Evolutionary conservation across 1,139 yeast species (phyloP), one percentile per base, ranked within the genome.

Genomic region (Pichia sp.): DNA sequence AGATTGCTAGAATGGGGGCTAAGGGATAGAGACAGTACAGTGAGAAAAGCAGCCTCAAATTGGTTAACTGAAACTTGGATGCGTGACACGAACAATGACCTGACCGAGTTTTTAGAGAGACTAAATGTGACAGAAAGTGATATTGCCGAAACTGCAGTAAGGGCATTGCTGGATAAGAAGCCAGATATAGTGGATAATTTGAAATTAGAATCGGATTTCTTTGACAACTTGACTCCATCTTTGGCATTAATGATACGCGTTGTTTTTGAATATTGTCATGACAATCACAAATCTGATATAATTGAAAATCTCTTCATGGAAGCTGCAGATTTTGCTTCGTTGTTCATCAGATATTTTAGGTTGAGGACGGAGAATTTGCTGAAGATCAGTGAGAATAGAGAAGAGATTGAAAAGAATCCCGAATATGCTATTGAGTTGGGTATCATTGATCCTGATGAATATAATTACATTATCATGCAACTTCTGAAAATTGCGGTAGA

Each of bases 241-340:
- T 79, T 83, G 47, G 84, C 91, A 0, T 85, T 92, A 61, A 73
- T 92, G 50, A 78, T 89, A 31, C 76, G 93, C 54, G 77, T 84
- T 6, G 85, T 83, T 62, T 86, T 81, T 64, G 79, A 80, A 47
- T 83, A 81, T 65, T 88, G 96, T 66, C 73, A 73, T 51, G 79
- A 78, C 16, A 74, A 81, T 57, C 73, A 77, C 30, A 69, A 81
- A 53, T 71, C 71, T 46, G 85, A 84, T n/a, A 70, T 80, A 27
- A 75, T 89, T 27, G 97, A 92, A 49, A 74, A 76, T 24, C 82
- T 81, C 59, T 85, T 85, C 68, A 97, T 97, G 0, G 98, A 90
- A 61, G 80, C 95, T 12, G 77, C 92, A 4, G 84, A 78, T 53
- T 75, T 91, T 56, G 87, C 96, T 1, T 77, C 75, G 55, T 76